phyloP scores from a whole-genome alignment of 129 eudicot genomes.

The Calendula officinalis region DNA sequence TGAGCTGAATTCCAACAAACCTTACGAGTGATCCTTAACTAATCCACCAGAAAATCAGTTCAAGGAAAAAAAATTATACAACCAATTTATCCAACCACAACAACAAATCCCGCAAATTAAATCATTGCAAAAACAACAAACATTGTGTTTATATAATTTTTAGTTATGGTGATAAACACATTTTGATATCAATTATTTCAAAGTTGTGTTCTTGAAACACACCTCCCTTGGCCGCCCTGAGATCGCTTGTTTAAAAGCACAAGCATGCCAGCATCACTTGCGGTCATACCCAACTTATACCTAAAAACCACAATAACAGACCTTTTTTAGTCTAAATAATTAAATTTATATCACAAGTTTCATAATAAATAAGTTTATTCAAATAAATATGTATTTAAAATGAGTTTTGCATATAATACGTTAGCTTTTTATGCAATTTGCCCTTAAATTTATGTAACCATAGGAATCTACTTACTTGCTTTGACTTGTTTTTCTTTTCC shows the following conservation, averaged over 20 bases:
- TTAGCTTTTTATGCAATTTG: background rate
- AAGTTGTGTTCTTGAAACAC: slow-evolving; percentile 44
- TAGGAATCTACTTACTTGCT: slow-evolving; percentile 50
- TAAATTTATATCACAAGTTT: background rate
- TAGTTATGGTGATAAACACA: background rate
- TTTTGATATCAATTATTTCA: slow-evolving; percentile 12
- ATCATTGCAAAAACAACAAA: slow-evolving; percentile 2
- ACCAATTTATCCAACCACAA: slow-evolving; percentile 15
- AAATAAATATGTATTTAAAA: background rate
- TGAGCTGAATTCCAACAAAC: slow-evolving; percentile 34
- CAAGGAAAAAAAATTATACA: slow-evolving; percentile 12
- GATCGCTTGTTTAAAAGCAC: slow-evolving; percentile 60
- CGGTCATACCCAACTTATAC: slow-evolving; percentile 60
- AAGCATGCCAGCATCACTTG: slow-evolving; percentile 59
- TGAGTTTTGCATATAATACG: too few relatives aligned
- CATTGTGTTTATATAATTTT: background rate
- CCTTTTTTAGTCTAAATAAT: background rate
- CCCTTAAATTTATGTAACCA: background rate
- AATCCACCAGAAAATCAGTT: slow-evolving; percentile 36
- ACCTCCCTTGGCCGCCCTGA: slow-evolving; percentile 63
- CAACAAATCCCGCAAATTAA: slow-evolving; percentile 7
- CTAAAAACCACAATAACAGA: slow-evolving; percentile 25
- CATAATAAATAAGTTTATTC: background rate
- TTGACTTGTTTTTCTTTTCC: slow-evolving; percentile 64
- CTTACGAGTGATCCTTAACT: slow-evolving; percentile 27